These are phyloP conservation scores for Kuraishia piskuri DNA, from an alignment of 805 yeast species.

Conservation along the genomic window DNA sequence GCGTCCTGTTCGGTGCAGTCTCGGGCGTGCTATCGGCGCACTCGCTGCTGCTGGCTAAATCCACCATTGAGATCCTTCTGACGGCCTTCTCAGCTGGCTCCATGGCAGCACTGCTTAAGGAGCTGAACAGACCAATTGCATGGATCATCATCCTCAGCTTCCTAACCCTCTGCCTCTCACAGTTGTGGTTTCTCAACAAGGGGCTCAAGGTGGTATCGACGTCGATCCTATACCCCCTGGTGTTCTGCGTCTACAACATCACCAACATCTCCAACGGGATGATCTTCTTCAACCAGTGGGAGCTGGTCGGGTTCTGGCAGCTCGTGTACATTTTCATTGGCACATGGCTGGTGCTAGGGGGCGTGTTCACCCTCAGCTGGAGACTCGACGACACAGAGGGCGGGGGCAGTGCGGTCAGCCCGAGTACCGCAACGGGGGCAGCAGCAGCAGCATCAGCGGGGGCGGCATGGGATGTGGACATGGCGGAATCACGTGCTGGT, in stretches of 20 bases:
- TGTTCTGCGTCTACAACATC: slow-evolving; percentile 76
- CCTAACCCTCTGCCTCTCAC: slow-evolving; percentile 57
- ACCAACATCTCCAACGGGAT: slow-evolving; percentile 60
- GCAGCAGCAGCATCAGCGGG: too few relatives aligned
- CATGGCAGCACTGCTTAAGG: background rate
- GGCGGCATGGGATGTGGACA: too few relatives aligned
- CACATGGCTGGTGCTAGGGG: slow-evolving; percentile 45
- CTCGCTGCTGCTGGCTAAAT: slow-evolving; percentile 78
- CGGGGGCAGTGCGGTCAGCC: background rate
- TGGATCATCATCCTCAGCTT: slow-evolving; percentile 47
- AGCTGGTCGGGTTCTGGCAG: slow-evolving; percentile 22
- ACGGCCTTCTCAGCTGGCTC: slow-evolving; percentile 24
- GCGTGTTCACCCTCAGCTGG: slow-evolving; percentile 63
- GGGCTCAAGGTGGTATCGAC: slow-evolving; percentile 69
- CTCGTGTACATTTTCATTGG: slow-evolving; percentile 35
- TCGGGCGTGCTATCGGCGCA: slow-evolving; percentile 82
- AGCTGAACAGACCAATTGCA: slow-evolving; percentile 28
- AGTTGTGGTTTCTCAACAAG: slow-evolving; percentile 62
- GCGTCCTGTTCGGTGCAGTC: slow-evolving; percentile 55
- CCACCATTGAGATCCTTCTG: slow-evolving; percentile 62
- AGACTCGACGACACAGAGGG: slow-evolving; percentile 19
- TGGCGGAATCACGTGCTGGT: too few relatives aligned
- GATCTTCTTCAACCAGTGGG: slow-evolving; percentile 46
- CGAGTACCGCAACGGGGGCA: too few relatives aligned
- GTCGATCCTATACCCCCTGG: slow-evolving; percentile 73